Percentiles rank a stretch among this genome's conserved stretches.
Evolutionary conservation across 2,329 filamentous ascomycete genomes (phyloP).

Genomic region (Escovopsis weberi): DNA sequence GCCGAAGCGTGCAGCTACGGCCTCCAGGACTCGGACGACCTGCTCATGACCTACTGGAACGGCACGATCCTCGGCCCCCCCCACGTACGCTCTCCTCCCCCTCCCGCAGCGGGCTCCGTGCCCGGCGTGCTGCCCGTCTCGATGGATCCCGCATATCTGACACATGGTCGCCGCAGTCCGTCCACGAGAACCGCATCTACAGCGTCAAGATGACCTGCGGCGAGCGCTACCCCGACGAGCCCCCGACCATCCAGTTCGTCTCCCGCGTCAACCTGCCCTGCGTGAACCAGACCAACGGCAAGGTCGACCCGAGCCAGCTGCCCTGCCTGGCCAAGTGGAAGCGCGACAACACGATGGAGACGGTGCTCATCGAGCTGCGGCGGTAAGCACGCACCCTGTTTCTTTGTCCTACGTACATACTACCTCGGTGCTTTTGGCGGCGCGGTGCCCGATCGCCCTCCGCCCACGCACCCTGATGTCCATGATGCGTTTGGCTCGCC

Average conservation of each 20-base stretch:
- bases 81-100: slow-evolving; percentile 45
- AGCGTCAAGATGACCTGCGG: slow-evolving; percentile 95
- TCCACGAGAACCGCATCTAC: slow-evolving; percentile 98
- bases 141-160: slow-evolving; percentile 4
- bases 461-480: neutral
- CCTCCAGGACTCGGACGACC: slow-evolving; percentile 82
- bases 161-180: slow-evolving; percentile 45
- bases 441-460: neutral
- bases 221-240: slow-evolving; percentile 72
- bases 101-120: neutral
- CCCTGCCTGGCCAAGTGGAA: slow-evolving; percentile 84
- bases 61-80: slow-evolving; percentile 94
- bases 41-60: slow-evolving; percentile 97
- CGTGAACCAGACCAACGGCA: slow-evolving; percentile 64
- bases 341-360: slow-evolving; percentile 90
- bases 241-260: slow-evolving; percentile 82
- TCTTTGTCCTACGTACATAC: neutral
- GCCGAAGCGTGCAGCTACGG: slow-evolving; percentile 97
- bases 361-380: slow-evolving; percentile 72
- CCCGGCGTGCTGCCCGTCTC: neutral
- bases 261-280: slow-evolving; percentile 95
- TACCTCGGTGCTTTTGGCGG: neutral
- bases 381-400: slow-evolving; percentile 31
- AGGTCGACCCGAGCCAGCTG: slow-evolving; percentile 73
- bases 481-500: no score